Conservation (phyloP, 148 eudicot species). For the Hydrangea macrophylla region DNA sequence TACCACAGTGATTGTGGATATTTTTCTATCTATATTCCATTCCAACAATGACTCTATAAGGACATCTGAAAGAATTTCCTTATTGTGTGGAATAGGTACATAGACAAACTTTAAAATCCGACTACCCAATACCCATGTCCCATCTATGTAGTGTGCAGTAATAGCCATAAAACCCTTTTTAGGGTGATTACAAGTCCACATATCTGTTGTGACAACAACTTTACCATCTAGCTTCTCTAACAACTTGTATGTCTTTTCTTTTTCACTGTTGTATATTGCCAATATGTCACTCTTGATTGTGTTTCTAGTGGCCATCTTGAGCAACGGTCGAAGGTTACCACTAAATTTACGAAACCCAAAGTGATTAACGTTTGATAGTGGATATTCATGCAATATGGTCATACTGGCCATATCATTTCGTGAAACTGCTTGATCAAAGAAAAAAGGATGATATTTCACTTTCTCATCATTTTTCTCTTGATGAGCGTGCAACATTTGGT, state of each 20-base stretch:
- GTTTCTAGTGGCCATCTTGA: too few relatives aligned
- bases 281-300: slow-evolving; percentile 15
- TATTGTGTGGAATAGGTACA: slow-evolving; percentile 18
- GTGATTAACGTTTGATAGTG: too few relatives aligned
- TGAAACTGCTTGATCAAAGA: too few relatives aligned
- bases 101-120: slow-evolving; percentile 20
- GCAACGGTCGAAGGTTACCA: too few relatives aligned
- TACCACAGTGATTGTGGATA: background rate
- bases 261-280: slow-evolving; percentile 7
- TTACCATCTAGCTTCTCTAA: slow-evolving; percentile 15
- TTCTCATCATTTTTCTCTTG: too few relatives aligned
- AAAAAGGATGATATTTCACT: too few relatives aligned
- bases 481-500: too few relatives aligned
- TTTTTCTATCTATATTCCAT: slow-evolving; percentile 8
- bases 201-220: slow-evolving; percentile 17
- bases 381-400: too few relatives aligned
- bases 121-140: slow-evolving; percentile 13
- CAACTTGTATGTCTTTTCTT: background rate
- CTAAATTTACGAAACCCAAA: too few relatives aligned
- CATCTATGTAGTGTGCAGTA: slow-evolving; percentile 27
- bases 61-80: slow-evolving; percentile 6
- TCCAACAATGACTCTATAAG: slow-evolving; percentile 9
- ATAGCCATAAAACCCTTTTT: slow-evolving; percentile 28
- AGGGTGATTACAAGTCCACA: slow-evolving; percentile 21
- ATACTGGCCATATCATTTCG: too few relatives aligned